phyloP scores from a whole-genome alignment of 305 asterid species.

The Fraxinus albicans region DNA sequence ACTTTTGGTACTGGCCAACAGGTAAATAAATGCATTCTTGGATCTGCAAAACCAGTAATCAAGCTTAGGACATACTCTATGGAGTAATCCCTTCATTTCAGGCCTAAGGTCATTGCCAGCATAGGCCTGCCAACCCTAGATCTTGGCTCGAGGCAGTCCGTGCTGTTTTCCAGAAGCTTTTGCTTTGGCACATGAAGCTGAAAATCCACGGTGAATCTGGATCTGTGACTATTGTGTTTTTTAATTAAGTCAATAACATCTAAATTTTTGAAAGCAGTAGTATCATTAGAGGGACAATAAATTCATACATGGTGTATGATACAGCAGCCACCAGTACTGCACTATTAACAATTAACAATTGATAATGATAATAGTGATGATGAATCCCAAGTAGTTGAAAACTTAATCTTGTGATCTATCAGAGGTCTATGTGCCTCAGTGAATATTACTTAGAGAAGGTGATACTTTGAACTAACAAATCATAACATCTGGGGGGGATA shows the following conservation, averaged over 20 bases:
- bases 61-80: constrained; percentile 40
- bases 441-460: background rate
- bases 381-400: background rate
- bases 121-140: constrained; percentile 34
- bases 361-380: background rate
- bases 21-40: constrained; percentile 64
- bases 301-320: background rate
- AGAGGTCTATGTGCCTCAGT: background rate
- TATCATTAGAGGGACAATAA: background rate
- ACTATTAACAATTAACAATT: background rate
- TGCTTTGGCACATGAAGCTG: constrained; percentile 44
- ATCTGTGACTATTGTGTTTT: constrained; percentile 19
- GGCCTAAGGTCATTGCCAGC: constrained; percentile 33
- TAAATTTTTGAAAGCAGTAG: background rate
- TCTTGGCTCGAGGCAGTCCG: constrained; percentile 36
- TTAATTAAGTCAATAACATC: constrained; percentile 8
- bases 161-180: constrained; percentile 42
- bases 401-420: background rate
- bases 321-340: background rate
- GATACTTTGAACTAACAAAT: background rate
- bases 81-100: constrained; percentile 39
- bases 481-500: background rate
- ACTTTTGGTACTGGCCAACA: constrained; percentile 44
- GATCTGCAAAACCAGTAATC: constrained; percentile 48
- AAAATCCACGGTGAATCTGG: constrained; percentile 37